Evolutionary conservation across 2,329 filamentous ascomycete species (phyloP).

Genomic region (Nannizziopsis barbatae): DNA sequence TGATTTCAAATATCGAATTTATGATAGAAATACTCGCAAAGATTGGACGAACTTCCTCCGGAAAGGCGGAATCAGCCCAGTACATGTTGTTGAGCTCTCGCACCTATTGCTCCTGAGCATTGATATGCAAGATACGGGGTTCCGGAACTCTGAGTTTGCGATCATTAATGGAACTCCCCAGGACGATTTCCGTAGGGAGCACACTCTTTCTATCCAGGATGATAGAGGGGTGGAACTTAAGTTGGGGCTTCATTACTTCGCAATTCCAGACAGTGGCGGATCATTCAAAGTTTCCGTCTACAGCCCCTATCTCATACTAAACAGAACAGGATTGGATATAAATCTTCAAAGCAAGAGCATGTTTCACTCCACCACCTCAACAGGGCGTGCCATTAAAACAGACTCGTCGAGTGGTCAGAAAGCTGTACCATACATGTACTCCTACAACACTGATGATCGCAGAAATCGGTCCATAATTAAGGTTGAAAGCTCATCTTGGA

Average conservation of each 20-base stretch:
- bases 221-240: constrained; percentile 66
- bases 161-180: constrained; percentile 87
- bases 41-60: constrained; percentile 98
- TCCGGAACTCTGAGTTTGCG: constrained; percentile 89
- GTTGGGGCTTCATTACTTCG: constrained; percentile 80
- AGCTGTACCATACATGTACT: constrained; percentile 89
- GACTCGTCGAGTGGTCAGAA: constrained; percentile 48
- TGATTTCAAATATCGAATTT: constrained; percentile 98
- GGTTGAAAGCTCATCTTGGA: constrained; percentile 86
- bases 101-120: constrained; percentile 86
- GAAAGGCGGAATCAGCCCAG: constrained; percentile 91
- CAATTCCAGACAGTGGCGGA: constrained; percentile 80
- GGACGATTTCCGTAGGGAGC: constrained; percentile 80
- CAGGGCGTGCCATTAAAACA: constrained; percentile 61
- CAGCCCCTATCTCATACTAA: constrained; percentile 87
- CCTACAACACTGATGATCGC: constrained; percentile 75
- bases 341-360: constrained; percentile 81
- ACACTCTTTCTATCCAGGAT: constrained; percentile 69
- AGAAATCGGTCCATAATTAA: constrained; percentile 83
- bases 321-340: constrained; percentile 85
- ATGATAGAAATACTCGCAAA: constrained; percentile 96
- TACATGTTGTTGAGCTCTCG: constrained; percentile 92
- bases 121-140: constrained; percentile 91
- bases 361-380: constrained; percentile 68
- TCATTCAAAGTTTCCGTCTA: constrained; percentile 94